Evolutionary conservation across 345 rosid genomes (phyloP).

Genomic region (Eucalyptus regnans): DNA sequence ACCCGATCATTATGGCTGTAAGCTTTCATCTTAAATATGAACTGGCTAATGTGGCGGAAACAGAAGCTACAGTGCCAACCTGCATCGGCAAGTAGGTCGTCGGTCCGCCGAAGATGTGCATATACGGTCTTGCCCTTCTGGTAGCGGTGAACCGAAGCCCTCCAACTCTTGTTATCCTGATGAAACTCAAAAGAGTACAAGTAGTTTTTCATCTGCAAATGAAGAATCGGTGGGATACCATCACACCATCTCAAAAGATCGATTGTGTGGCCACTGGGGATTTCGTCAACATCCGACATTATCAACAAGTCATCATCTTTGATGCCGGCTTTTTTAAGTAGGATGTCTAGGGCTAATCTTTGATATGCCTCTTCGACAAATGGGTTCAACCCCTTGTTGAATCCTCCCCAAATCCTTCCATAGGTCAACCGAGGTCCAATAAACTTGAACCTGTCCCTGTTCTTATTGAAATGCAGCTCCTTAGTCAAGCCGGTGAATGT

Average conservation of each 20-base stretch:
- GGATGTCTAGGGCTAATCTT: slow-evolving; percentile 77
- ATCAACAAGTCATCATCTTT: slow-evolving; percentile 90
- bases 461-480: slow-evolving; percentile 42
- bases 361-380: slow-evolving; percentile 92
- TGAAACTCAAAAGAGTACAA: slow-evolving; percentile 76
- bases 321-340: slow-evolving; percentile 71
- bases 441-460: slow-evolving; percentile 48
- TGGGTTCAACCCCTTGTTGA: slow-evolving; percentile 78
- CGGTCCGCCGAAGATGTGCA: slow-evolving; percentile 76
- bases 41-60: slow-evolving; percentile 63
- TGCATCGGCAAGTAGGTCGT: slow-evolving; percentile 56
- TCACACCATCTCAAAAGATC: slow-evolving; percentile 90
- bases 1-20: slow-evolving; percentile 89
- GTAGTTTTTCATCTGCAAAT: slow-evolving; percentile 77
- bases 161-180: slow-evolving; percentile 77
- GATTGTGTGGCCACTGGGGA: slow-evolving; percentile 89
- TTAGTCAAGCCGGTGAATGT: slow-evolving; percentile 75
- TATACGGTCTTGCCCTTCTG: slow-evolving; percentile 54
- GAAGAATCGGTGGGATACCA: slow-evolving; percentile 66
- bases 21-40: slow-evolving; percentile 93
- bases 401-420: slow-evolving; percentile 77
- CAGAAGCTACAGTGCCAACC: slow-evolving; percentile 99
- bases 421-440: slow-evolving; percentile 68
- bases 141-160: slow-evolving; percentile 77
- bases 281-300: slow-evolving; percentile 97